Base-by-base conservation (phyloP, 305 asterid genomes). In the Andrographis paniculata region DNA sequence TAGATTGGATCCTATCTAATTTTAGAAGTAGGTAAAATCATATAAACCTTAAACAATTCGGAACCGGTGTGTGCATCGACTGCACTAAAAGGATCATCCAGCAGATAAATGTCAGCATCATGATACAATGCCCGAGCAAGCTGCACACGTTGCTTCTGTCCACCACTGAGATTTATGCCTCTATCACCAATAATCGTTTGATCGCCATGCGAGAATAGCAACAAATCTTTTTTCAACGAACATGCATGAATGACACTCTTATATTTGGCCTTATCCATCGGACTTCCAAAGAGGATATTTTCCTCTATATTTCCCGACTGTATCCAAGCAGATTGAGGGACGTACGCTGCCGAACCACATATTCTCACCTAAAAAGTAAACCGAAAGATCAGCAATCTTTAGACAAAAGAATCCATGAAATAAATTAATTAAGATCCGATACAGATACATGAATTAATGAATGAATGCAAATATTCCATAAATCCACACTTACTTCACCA, bases 241-340 rank as follows among this genome's bases (percentile, higher is more conserved):
- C 88, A 79, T 17, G 97, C 97, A 65, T 84, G 85, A 58, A 88
- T 76, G 44, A 82, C 97, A 21, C 78, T 66, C 71, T 88, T 84
- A 74, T 88, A 88, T 63, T 74, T 84, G 19, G 75, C 87, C 65
- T 79, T 84, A 70, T 88, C 95, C 97, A 82, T 79, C 14, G 92
- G 93, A 64, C 84, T 77, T 45, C 97, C 97, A 48, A 88, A 88
- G 58, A 88, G 93, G 56, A 88, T 76, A 51, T 88, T 88, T 50
- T 82, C 97, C 62, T 88, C 95, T 39, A 88, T 84, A 58, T 77
- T 88, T 58, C 97, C 97, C 2, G 97, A 81, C 62, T 88, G 97
- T 62, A 88, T 88, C 97, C 97, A 88, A 61, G 97, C 95, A 14
- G 93, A 81, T 62, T 88, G 97, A 55, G 97, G 67, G 52, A 88